phyloP scores from a whole-genome alignment of 352 stramenopile species.

The Pythium myriotylum region DNA sequence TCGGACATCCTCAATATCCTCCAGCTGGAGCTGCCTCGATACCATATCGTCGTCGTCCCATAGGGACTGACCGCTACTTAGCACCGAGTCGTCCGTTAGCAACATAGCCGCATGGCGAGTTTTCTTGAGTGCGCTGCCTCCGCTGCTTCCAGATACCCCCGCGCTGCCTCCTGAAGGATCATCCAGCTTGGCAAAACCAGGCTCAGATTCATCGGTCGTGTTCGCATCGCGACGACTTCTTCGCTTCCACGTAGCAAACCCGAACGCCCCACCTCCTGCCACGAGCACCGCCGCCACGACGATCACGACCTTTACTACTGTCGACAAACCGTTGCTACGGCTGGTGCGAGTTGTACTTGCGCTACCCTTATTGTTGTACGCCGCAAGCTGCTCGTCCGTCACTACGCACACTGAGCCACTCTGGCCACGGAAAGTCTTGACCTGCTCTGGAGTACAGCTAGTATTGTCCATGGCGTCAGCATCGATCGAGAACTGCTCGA shows the following conservation, averaged over 20 bases:
- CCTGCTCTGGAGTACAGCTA: constrained; percentile 14
- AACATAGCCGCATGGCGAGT: constrained; percentile 6
- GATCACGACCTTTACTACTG: constrained; percentile 1
- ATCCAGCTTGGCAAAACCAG: background rate
- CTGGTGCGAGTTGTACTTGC: too few species aligned
- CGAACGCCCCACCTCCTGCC: background rate
- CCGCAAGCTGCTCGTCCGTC: background rate
- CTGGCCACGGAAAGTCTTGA: constrained; percentile 2
- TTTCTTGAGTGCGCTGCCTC: constrained; percentile 12
- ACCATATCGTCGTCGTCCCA: constrained; percentile 64
- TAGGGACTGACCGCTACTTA: constrained; percentile 29
- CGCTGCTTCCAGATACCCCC: background rate
- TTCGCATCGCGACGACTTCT: background rate
- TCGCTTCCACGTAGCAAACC: background rate
- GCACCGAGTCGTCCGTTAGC: constrained; percentile 1
- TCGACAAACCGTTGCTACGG: constrained; percentile 2
- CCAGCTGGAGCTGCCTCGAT: constrained; percentile 43
- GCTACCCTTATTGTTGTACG: background rate
- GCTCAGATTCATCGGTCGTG: background rate
- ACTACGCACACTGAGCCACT: constrained; percentile 15
- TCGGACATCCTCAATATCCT: constrained; percentile 54
- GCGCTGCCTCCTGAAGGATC: background rate
- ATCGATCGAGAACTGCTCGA: constrained; percentile 20
- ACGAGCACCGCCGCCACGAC: constrained; percentile 4
- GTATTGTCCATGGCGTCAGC: constrained; percentile 8